Conservation (phyloP, 202 grass and related monocot species). For the Dendrocalamus latiflorus region DNA sequence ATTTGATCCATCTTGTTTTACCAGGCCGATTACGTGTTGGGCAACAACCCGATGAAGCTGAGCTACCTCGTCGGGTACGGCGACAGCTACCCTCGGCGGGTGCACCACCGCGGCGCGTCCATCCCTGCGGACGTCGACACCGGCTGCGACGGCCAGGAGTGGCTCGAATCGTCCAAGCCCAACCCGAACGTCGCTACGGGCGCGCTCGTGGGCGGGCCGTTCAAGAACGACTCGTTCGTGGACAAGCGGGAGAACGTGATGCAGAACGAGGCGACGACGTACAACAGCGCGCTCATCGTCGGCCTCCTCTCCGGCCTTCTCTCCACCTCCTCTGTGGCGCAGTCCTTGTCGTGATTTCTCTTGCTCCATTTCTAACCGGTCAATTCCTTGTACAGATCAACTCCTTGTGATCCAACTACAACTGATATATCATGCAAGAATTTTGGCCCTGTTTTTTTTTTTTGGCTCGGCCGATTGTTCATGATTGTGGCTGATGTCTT, state of each 20-base stretch:
- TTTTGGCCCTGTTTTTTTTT: too few species aligned
- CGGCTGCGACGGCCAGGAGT: conserved; percentile 52
- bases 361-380: not conserved
- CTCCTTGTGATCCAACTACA: not conserved
- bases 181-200: conserved; percentile 63
- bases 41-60: conserved; percentile 69
- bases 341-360: conserved; percentile 32
- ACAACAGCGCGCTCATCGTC: conserved; percentile 52
- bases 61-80: conserved; percentile 85
- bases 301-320: too few species aligned
- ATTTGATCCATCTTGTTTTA: not conserved
- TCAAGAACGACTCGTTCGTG: conserved; percentile 54
- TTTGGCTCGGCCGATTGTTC: too few species aligned
- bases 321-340: conserved; percentile 40
- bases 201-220: conserved; percentile 61
- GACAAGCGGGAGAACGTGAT: conserved; percentile 48
- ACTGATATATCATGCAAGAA: not conserved
- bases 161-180: conserved; percentile 36
- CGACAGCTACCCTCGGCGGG: conserved; percentile 44
- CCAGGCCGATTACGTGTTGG: conserved; percentile 66
- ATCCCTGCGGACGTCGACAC: conserved; percentile 56
- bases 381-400: not conserved
- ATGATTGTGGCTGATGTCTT: too few species aligned
- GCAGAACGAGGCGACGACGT: conserved; percentile 59
- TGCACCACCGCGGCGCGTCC: conserved; percentile 77